Conservation (phyloP, 2,329 filamentous ascomycete species). For the Metarhizium album region DNA sequence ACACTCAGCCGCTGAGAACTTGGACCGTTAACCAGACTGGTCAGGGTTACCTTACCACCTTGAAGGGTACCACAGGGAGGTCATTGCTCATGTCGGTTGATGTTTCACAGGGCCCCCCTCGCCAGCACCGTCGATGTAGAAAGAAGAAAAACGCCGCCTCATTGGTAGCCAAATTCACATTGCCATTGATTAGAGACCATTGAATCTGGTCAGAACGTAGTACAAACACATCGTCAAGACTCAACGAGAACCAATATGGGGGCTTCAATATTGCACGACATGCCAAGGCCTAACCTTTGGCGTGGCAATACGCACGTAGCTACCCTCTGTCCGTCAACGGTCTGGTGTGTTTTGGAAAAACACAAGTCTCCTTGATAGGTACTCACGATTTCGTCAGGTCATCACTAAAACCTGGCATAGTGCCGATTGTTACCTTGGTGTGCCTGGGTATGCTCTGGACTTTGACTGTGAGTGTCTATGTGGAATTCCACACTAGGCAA, state of each 20-base stretch:
- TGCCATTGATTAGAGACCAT: neutral
- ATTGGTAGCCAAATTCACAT: neutral
- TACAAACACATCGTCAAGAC: neutral
- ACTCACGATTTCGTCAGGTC: neutral
- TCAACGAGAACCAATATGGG: neutral
- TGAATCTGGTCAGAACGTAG: neutral
- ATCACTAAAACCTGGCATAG: neutral
- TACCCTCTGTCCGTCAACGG: no score
- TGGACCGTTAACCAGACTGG: neutral
- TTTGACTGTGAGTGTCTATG: neutral
- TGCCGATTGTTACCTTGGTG: neutral
- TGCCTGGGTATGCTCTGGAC: neutral
- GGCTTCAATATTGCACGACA: neutral
- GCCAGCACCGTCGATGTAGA: neutral
- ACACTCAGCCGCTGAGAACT: conserved; percentile 1
- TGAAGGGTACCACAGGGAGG: neutral
- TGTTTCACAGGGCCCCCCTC: conserved; percentile 3
- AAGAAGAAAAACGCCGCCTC: neutral
- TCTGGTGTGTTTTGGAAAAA: neutral
- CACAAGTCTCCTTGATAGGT: neutral
- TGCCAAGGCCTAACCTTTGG: neutral
- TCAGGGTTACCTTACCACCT: neutral
- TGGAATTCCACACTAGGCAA: neutral
- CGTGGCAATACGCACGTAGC: neutral
- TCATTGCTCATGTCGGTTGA: neutral